Evolutionary conservation across 2,329 filamentous ascomycete genomes (phyloP), one percentile per base, ranked within the genome.

Genomic region (Simplicillium sp.): DNA sequence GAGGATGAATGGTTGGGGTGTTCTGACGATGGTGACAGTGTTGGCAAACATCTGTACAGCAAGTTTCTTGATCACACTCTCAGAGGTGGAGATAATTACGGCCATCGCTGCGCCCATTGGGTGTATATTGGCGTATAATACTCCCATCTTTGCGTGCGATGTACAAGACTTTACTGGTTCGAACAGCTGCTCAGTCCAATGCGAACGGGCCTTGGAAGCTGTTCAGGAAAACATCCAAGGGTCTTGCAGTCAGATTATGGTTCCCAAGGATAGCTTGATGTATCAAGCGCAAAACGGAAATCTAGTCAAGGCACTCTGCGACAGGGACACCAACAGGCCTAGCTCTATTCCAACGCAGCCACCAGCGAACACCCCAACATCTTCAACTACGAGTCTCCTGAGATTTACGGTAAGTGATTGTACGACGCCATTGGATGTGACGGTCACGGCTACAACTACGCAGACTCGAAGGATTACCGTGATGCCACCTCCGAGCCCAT

Each of bases 101-200:
- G 53, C 59, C 11, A 45, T 56, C n/a, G 50, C 56, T 4, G 53
- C 64, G 9, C 58, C 65, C 1, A 41, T 62, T 29, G 48, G 47
- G 34, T 71, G 68, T 47, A 52, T 61, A 12, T 48, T 59, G 31
- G 65, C 62, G 29, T 71, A 71, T 53, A 63, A 65, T 47, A 52
- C 54, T 6, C 58, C 59, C 5, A 59, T 71, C 18, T 34, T 41
- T n/a, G 56, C 58, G 38, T 71, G 68, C 50, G 42, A 39, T 4
- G 29, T 48, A 3, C 20, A 41, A 41, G 67, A 70, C 47, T 68
- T 68, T 18, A 46, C 44, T 7, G 41, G 41, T 3, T 57, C 55
- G 29, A 54, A 46, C 11, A 48, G 48, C 2, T 71, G 68, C 50
- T 68, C 67, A 13, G 31, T 43, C 4, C 43, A 40, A 3, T 71